Evolutionary conservation across 2,329 filamentous ascomycete genomes (phyloP).

Genomic region (Sporothrix humicola): DNA sequence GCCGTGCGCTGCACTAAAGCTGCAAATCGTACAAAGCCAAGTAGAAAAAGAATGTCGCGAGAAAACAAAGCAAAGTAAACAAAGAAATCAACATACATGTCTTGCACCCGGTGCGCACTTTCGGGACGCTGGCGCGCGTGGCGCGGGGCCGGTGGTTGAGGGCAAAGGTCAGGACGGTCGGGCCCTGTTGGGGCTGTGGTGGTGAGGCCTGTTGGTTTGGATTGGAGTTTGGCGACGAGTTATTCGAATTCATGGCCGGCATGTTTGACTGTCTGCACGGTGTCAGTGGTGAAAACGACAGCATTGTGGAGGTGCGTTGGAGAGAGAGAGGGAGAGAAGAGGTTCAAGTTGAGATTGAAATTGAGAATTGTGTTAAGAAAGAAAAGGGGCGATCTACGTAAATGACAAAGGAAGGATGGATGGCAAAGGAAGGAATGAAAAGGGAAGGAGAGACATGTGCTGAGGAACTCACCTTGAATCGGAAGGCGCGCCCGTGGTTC

Average conservation of each 20-base stretch:
- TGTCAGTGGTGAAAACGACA: not conserved
- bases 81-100: slow-evolving; percentile 39
- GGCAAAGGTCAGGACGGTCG: slow-evolving; percentile 43
- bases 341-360: not conserved
- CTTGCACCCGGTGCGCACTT: slow-evolving; percentile 41
- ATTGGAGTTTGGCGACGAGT: not conserved
- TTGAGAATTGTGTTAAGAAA: not conserved
- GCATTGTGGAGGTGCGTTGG: not conserved
- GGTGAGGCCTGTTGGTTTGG: not conserved
- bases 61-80: not conserved
- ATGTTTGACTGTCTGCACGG: slow-evolving; percentile 7
- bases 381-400: no score
- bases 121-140: slow-evolving; percentile 43
- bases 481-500: slow-evolving; percentile 12
- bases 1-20: not conserved
- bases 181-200: slow-evolving; percentile 25
- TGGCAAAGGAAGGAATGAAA: not conserved
- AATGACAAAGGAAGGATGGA: not conserved
- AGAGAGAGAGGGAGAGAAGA: not conserved
- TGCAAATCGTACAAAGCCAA: not conserved
- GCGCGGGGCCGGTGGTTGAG: slow-evolving; percentile 43
- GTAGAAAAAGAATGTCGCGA: not conserved
- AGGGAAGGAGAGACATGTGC: not conserved
- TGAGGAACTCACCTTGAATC: slow-evolving; percentile 8
- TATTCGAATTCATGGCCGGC: not conserved